phyloP scores from a whole-genome alignment of 345 rosid species.

The Syzygium jambos region DNA sequence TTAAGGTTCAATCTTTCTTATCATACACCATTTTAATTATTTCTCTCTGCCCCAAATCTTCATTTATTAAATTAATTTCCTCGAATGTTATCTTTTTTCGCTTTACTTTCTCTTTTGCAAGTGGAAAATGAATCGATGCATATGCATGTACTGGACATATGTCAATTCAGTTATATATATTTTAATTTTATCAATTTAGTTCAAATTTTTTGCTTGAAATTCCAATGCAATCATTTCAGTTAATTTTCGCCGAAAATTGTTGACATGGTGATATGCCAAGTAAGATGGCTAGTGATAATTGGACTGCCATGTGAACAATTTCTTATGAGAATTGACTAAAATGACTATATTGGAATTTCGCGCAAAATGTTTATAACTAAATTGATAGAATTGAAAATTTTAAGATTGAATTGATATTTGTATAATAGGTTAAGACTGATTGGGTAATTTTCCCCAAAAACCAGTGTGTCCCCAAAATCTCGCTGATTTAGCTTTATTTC shows the following conservation, averaged over 20 bases:
- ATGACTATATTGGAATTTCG: not conserved
- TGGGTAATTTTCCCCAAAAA: too few species aligned
- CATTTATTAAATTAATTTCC: not conserved
- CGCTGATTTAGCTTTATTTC: too few species aligned
- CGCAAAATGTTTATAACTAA: rapidly evolving
- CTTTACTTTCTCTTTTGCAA: not conserved
- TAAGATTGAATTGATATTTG: rapidly evolving
- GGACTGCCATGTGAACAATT: not conserved
- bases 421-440: rapidly evolving
- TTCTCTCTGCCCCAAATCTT: not conserved
- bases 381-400: too few species aligned
- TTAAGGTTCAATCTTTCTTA: not conserved
- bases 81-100: not conserved
- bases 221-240: rapidly evolving
- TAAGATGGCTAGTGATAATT: not conserved
- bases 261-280: too few species aligned
- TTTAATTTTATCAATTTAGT: not conserved
- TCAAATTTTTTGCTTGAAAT: rapidly evolving
- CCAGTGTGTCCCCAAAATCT: too few species aligned
- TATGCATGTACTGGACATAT: not conserved
- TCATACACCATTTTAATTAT: not conserved
- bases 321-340: rapidly evolving
- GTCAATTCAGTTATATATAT: rapidly evolving
- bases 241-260: too few species aligned
- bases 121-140: not conserved